Conservation (phyloP, 805 yeast species). For the Monosporozyma aquatica region DNA sequence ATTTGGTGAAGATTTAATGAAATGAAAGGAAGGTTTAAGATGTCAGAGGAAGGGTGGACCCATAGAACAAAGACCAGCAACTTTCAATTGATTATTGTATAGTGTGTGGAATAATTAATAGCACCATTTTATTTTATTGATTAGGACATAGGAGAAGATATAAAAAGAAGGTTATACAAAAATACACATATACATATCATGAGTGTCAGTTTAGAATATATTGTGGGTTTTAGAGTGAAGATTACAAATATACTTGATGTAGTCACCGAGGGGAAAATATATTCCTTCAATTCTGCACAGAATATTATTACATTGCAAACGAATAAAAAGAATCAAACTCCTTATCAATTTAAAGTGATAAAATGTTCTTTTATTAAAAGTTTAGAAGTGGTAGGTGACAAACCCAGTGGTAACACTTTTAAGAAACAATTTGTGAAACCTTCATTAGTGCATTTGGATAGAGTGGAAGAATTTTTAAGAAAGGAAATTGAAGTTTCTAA, state of each 20-base stretch:
- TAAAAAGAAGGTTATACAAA: background rate
- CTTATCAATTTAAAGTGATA: conserved; percentile 39
- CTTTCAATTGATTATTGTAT: too few relatives aligned
- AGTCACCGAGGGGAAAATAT: conserved; percentile 51
- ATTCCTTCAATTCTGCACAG: conserved; percentile 46
- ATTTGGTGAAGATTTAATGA: too few relatives aligned
- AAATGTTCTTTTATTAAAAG: conserved; percentile 50
- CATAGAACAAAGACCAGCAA: too few relatives aligned
- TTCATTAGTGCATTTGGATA: conserved; percentile 26
- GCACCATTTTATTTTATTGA: too few relatives aligned
- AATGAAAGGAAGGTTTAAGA: too few relatives aligned
- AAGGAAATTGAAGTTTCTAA: conserved; percentile 21
- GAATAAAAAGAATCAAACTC: conserved; percentile 14
- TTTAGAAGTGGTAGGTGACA: conserved; percentile 39
- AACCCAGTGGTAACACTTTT: conserved; percentile 22
- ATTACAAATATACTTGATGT: conserved; percentile 52
- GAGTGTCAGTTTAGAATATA: conserved; percentile 24
- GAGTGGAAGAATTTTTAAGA: conserved; percentile 21
- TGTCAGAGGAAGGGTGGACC: too few relatives aligned
- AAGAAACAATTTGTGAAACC: conserved; percentile 29
- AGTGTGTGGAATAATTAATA: too few relatives aligned
- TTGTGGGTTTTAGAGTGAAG: conserved; percentile 40
- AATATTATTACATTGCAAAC: conserved; percentile 29
- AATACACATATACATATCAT: conserved; percentile 8
- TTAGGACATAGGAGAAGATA: background rate